These are phyloP conservation scores for Hypholoma sublateritium DNA, from an alignment of 768 basidiomycete species.

Conservation along the genomic window DNA sequence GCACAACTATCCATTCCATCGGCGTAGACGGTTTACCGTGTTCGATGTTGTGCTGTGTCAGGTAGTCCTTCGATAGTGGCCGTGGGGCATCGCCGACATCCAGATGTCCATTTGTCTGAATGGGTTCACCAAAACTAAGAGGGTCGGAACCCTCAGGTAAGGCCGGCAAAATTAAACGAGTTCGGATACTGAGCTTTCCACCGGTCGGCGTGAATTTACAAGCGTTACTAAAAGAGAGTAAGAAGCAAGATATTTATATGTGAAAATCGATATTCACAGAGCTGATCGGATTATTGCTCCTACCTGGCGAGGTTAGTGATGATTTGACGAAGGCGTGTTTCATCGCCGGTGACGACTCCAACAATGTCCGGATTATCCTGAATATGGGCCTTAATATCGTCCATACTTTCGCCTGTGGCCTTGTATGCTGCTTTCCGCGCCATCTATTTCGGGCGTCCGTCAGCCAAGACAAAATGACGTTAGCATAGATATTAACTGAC, in stretches of 20 bases:
- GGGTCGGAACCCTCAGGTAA: conserved; percentile 20
- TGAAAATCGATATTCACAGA: too few relatives aligned
- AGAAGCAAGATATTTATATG: too few relatives aligned
- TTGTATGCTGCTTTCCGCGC: conserved; percentile 60
- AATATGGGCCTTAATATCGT: conserved; percentile 40
- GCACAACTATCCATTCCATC: conserved; percentile 70
- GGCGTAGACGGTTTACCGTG: conserved; percentile 36
- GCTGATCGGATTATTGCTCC: too few relatives aligned
- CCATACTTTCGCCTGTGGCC: conserved; percentile 52
- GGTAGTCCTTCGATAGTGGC: conserved; percentile 36
- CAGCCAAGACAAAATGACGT: neutral
- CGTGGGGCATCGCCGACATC: conserved; percentile 26
- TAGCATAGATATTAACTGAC: conserved; percentile 30
- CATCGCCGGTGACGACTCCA: conserved; percentile 81
- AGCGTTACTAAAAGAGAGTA: conserved; percentile 53
- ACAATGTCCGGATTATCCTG: conserved; percentile 48
- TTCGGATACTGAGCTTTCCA: conserved; percentile 66
- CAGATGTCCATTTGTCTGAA: conserved; percentile 7
- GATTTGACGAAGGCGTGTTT: conserved; percentile 77
- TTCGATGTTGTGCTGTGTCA: conserved; percentile 52
- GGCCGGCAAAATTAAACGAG: conserved; percentile 50
- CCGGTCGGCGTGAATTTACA: conserved; percentile 78
- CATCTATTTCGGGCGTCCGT: conserved; percentile 34
- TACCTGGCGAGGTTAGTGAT: conserved; percentile 83
- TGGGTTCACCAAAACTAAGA: conserved; percentile 11